Conservation (phyloP, 2,329 filamentous ascomycete species). For the Colletotrichum simmondsii region DNA sequence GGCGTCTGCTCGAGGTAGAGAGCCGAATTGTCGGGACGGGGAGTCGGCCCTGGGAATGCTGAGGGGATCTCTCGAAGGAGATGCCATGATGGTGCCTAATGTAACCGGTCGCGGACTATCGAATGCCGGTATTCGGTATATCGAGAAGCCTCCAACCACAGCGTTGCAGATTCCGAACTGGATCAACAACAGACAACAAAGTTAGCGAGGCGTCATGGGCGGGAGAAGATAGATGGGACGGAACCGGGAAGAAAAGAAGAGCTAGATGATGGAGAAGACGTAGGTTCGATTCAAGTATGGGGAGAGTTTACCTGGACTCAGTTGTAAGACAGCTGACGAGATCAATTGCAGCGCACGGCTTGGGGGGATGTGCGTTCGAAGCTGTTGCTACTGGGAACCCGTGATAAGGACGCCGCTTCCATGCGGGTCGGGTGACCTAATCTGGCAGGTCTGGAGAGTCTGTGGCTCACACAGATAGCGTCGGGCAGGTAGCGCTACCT, state of each 20-base stretch:
- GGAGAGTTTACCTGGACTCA: constrained; percentile 22
- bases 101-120: constrained; percentile 14
- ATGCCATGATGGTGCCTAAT: constrained; percentile 44
- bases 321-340: constrained; percentile 34
- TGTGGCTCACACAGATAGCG: constrained; percentile 32
- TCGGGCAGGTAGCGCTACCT: not conserved
- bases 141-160: constrained; percentile 24
- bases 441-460: constrained; percentile 33
- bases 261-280: not conserved
- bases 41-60: constrained; percentile 44
- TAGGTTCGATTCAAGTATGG: constrained; percentile 16
- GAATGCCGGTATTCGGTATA: constrained; percentile 1
- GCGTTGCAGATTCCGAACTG: constrained; percentile 30
- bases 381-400: constrained; percentile 33
- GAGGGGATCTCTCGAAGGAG: constrained; percentile 49
- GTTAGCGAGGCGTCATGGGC: constrained; percentile 27
- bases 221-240: constrained; percentile 7
- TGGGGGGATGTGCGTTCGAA: constrained; percentile 27
- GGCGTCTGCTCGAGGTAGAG: constrained; percentile 64
- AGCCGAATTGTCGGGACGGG: constrained; percentile 56
- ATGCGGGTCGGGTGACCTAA: constrained; percentile 35
- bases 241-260: not conserved
- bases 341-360: constrained; percentile 33
- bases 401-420: constrained; percentile 33
- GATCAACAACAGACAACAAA: constrained; percentile 29